Evolutionary conservation across 371 early-diverging fungal genomes (phyloP).

Genomic region (Mortierella sp.): DNA sequence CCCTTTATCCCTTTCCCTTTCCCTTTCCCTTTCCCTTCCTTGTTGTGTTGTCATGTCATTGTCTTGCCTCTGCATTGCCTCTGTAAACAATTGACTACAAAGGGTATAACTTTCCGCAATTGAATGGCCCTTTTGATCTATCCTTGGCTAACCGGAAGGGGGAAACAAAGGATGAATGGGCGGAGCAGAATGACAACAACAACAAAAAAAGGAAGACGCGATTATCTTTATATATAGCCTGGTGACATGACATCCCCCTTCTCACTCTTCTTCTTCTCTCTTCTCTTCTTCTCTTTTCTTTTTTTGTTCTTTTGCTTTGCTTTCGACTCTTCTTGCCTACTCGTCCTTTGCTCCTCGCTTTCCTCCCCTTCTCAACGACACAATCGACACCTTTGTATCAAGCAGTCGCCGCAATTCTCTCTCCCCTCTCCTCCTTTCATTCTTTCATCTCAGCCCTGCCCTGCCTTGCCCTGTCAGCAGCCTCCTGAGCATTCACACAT

Average conservation of each 20-base stretch:
- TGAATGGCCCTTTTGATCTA: background rate
- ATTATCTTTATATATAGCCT: slow-evolving; percentile 13
- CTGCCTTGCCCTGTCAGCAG: background rate
- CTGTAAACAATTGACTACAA: background rate
- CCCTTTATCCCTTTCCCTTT: background rate
- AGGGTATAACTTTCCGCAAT: background rate
- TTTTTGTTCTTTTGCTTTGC: slow-evolving; percentile 12
- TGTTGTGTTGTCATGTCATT: background rate
- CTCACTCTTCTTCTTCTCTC: background rate
- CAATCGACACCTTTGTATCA: background rate
- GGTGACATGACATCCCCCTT: slow-evolving; percentile 4
- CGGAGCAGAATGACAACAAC: too few species aligned
- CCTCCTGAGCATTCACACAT: background rate
- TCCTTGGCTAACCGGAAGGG: slow-evolving; percentile 15
- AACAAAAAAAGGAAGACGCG: background rate
- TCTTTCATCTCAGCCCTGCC: background rate
- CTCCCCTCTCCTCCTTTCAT: background rate
- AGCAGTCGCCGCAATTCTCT: background rate
- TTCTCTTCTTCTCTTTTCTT: background rate
- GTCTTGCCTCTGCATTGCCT: background rate
- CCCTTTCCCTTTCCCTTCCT: background rate
- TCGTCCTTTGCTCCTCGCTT: background rate
- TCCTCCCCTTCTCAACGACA: slow-evolving; percentile 2
- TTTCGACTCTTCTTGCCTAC: too few species aligned
- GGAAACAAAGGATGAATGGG: slow-evolving; percentile 11